These are phyloP conservation scores for Aspergillus piperis DNA, from an alignment of 2,329 filamentous ascomycete genomes.

Conservation along the genomic window DNA sequence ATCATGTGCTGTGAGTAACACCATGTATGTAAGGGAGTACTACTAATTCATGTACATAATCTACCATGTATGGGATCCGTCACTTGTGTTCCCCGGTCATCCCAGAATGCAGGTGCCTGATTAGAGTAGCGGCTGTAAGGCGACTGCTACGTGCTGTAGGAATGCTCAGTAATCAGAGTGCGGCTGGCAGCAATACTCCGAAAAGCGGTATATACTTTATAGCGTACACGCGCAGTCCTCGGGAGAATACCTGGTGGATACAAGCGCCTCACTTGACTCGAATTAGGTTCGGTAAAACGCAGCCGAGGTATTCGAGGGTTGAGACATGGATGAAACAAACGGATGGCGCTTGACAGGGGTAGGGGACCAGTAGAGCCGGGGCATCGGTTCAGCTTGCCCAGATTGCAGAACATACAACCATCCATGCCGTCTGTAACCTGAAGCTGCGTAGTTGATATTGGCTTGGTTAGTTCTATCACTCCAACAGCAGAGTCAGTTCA, in stretches of 20 bases:
- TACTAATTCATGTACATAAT: neutral
- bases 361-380: neutral
- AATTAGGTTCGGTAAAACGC: neutral
- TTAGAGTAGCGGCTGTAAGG: neutral
- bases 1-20: neutral
- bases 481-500: neutral
- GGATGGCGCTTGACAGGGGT: neutral
- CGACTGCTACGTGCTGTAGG: neutral
- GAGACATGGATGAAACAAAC: slow-evolving; percentile 1
- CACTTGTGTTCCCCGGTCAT: neutral
- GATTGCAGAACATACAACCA: neutral
- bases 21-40: neutral
- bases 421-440: neutral
- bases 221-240: neutral
- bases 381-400: neutral
- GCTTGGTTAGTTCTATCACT: neutral
- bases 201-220: neutral
- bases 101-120: neutral
- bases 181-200: neutral
- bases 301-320: neutral
- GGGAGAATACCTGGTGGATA: neutral
- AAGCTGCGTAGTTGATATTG: neutral
- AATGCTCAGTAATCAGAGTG: neutral
- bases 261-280: neutral
- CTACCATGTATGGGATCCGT: neutral